phyloP scores from a whole-genome alignment of 2,329 filamentous ascomycete species.

The Cladosporium oxysporum region DNA sequence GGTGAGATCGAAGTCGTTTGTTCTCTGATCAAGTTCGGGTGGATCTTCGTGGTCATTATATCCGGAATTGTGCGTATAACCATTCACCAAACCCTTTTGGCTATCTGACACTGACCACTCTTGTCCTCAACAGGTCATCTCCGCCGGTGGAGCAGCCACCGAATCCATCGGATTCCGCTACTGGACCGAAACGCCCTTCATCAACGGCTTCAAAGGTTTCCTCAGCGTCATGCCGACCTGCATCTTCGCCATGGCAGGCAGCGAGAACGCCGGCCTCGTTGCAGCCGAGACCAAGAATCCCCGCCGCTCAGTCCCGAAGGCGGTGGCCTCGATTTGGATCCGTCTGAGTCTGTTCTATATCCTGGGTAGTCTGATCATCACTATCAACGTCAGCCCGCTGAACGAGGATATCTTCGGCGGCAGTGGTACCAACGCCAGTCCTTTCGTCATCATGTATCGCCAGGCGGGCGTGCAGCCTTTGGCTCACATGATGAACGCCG shows the following conservation, averaged over 20 bases:
- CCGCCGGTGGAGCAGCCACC: slow-evolving; percentile 70
- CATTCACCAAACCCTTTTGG: not conserved
- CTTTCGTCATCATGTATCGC: slow-evolving; percentile 81
- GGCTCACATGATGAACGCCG: slow-evolving; percentile 52
- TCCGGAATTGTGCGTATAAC: slow-evolving; percentile 68
- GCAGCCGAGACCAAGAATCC: slow-evolving; percentile 79
- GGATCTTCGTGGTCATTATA: slow-evolving; percentile 86
- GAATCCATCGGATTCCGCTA: slow-evolving; percentile 79
- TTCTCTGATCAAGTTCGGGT: slow-evolving; percentile 69
- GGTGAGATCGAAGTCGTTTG: slow-evolving; percentile 33
- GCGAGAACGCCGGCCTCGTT: slow-evolving; percentile 73
- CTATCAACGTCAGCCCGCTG: slow-evolving; percentile 54
- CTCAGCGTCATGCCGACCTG: slow-evolving; percentile 76
- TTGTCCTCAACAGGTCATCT: slow-evolving; percentile 51
- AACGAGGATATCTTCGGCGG: slow-evolving; percentile 60
- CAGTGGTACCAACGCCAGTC: slow-evolving; percentile 61
- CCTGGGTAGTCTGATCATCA: slow-evolving; percentile 79
- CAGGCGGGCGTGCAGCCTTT: slow-evolving; percentile 33
- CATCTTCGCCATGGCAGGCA: slow-evolving; percentile 74
- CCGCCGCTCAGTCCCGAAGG: slow-evolving; percentile 77
- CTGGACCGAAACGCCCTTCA: slow-evolving; percentile 79
- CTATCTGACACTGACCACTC: not conserved
- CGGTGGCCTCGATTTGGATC: slow-evolving; percentile 71
- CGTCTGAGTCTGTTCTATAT: slow-evolving; percentile 10
- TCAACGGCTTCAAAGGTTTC: slow-evolving; percentile 81